Conservation (phyloP, 495 filamentous ascomycete genomes). For the Hypomontagnella monticulosa region DNA sequence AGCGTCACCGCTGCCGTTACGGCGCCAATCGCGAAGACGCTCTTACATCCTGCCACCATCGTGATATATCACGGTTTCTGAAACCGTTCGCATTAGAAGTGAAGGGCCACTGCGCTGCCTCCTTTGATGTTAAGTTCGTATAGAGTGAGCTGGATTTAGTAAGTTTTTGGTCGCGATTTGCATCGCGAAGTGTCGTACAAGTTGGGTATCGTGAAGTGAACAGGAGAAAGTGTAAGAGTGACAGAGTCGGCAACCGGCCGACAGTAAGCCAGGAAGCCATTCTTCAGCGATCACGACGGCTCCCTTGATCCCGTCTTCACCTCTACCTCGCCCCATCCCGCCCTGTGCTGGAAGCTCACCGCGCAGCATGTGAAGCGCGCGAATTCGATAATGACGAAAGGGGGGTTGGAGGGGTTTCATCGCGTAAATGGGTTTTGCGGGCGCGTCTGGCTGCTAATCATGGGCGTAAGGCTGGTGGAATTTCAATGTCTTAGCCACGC, state of each 20-base stretch:
- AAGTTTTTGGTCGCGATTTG: conserved; percentile 3
- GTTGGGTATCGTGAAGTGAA: conserved; percentile 7
- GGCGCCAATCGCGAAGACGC: conserved; percentile 20
- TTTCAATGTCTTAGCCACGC: conserved; percentile 41
- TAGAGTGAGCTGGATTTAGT: conserved; percentile 10
- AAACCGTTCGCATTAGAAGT: conserved; percentile 23
- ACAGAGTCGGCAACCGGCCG: conserved; percentile 10
- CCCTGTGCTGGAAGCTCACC: conserved; percentile 23
- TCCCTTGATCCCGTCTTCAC: conserved; percentile 34
- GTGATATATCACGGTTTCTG: conserved; percentile 26
- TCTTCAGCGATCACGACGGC: conserved; percentile 31
- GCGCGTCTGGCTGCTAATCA: background rate
- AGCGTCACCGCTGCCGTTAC: conserved; percentile 15
- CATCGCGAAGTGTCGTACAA: conserved; percentile 2
- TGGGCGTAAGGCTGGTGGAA: conserved; percentile 39
- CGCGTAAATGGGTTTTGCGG: background rate
- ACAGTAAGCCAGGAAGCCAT: conserved; percentile 27
- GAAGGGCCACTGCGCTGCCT: background rate
- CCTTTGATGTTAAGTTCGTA: background rate
- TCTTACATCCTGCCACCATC: conserved; percentile 28
- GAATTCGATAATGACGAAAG: conserved; percentile 41
- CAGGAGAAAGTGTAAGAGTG: conserved; percentile 26
- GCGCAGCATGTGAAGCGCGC: conserved; percentile 22
- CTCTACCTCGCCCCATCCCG: conserved; percentile 8
- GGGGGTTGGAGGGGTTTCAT: conserved; percentile 36